Base-by-base conservation (phyloP, 2,329 filamentous ascomycete species). In the Penicillium sclerotiorum region DNA sequence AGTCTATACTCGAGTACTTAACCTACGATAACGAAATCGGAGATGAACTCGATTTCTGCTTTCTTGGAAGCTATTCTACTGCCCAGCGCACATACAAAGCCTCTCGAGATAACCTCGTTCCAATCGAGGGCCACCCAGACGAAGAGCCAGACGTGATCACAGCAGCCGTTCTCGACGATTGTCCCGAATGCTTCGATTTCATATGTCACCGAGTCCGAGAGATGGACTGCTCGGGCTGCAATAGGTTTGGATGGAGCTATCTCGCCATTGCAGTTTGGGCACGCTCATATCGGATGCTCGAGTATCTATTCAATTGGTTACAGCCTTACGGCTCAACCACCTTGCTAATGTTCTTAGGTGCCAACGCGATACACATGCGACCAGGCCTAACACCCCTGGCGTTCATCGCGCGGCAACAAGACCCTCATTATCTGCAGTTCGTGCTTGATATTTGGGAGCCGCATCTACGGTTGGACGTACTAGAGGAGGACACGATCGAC, bases 171-270 rank as follows among this genome's bases (percentile, higher is more conserved):
- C 32, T 41, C 1, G 51, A 47, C 3, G 51, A 58, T 23, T 61
- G 57, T 13, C 11, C 35, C 1, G 36, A 45, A 1, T 61, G 58
- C 28, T 57, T 53, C 15, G 37, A 54, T 1, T 44, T 39, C 12
- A 39, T 58, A 4, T 36, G 50, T 6, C 27, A 13, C 9, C 25
- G 9, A 23, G 13, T 39, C 28, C 43, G 28, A 8, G 18, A 27
- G 3, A 9, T 39, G 4, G 8, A 33, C 20, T 23, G 30, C 9
- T 25, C 22, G 35, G 45, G 49, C 17, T 51, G 44, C 23, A 61
- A 60, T 21, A 23, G 51, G 25, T 25, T 25, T 7, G 57, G 57
- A 12, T 58, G 57, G 58, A 42, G 35, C 5, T 58, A 53, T 27
- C 21, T 49, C 9, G 27, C 55, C 33, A 41, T 59, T 13, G 51